Base-by-base conservation (phyloP, 768 basidiomycete species). In the Coprinopsis strossmayeri region DNA sequence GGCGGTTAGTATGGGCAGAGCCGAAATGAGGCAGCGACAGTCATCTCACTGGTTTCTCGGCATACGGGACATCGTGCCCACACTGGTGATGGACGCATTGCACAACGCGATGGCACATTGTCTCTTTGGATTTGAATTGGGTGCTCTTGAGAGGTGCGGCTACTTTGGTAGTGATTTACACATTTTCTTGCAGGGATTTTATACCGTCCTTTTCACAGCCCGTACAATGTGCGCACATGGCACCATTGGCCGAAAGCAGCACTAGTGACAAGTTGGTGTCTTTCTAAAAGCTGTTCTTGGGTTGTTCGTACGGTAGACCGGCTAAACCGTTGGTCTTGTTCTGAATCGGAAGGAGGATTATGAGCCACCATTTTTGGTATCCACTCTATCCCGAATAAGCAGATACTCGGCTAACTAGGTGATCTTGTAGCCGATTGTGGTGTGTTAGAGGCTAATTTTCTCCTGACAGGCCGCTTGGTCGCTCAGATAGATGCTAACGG, bases 31-130 rank as follows among this genome's bases (percentile, higher is more conserved):
- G 48, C 53, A 55, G 54, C 44, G 50, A 46, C 47, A 24, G 30
- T 3, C 17, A 18, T n/a, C 55, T 41, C 49, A 61, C 61, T 46
- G 56, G 48, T n/a, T 55, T 57, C 28, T 64, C 58, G 5, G 60
- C 59, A 35, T 60, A 54, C 30, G 59, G 55, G 11, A 54, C 53
- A 21, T 61, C 52, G 55, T 76, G 72, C 24, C 64, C 67, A 53
- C 75, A 77, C 18, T 57, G 39, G 53, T 68, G 64, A 50, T 59
- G 56, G 34, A 63, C 63, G 55, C 65, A 69, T 24, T 67, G 59
- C 46, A 65, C 56, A 51, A 71, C 60, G 60, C 72, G 67, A 63
- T 66, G 61, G 54, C 75, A 77, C 75, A 77, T 77, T 34, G 53
- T 34, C 47, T 32, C 15, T n/a, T n/a, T n/a, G n/a, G n/a, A 32